These are phyloP conservation scores for Leccinum proximum DNA, from an alignment of 1,284 basidiomycete genomes.

Conservation along the genomic window DNA sequence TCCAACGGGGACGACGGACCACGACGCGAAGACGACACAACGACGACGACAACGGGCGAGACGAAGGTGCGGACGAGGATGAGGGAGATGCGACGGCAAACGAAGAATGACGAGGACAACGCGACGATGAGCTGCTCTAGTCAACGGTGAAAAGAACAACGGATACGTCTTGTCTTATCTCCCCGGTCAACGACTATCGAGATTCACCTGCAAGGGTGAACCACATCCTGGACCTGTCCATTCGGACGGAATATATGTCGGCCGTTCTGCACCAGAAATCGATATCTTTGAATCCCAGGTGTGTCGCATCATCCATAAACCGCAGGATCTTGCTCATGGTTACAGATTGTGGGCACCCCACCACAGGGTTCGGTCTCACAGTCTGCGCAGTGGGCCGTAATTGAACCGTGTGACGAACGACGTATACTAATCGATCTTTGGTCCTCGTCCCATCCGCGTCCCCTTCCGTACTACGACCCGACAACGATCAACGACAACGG, in stretches of 20 bases:
- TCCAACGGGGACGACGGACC: no score
- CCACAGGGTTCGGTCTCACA: slow-evolving; percentile 43
- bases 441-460: no score
- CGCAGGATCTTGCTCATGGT: slow-evolving; percentile 5
- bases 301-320: slow-evolving; percentile 3
- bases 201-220: slow-evolving; percentile 64
- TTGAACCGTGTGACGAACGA: slow-evolving; percentile 26
- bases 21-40: no score
- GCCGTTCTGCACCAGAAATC: slow-evolving; percentile 60
- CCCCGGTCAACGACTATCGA: slow-evolving; percentile 55
- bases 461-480: no score
- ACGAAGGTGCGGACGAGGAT: no score
- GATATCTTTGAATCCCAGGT: slow-evolving; percentile 64
- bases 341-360: slow-evolving; percentile 34
- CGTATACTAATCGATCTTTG: background rate
- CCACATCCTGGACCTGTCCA: slow-evolving; percentile 62
- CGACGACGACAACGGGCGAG: no score
- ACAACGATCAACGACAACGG: no score
- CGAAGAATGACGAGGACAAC: no score
- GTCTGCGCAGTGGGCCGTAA: slow-evolving; percentile 42
- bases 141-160: slow-evolving; percentile 35
- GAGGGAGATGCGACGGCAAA: no score
- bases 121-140: slow-evolving; percentile 24
- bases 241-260: slow-evolving; percentile 49
- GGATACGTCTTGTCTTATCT: slow-evolving; percentile 48